Evolutionary conservation across 345 rosid genomes (phyloP).

Genomic region (Linum trigynum): DNA sequence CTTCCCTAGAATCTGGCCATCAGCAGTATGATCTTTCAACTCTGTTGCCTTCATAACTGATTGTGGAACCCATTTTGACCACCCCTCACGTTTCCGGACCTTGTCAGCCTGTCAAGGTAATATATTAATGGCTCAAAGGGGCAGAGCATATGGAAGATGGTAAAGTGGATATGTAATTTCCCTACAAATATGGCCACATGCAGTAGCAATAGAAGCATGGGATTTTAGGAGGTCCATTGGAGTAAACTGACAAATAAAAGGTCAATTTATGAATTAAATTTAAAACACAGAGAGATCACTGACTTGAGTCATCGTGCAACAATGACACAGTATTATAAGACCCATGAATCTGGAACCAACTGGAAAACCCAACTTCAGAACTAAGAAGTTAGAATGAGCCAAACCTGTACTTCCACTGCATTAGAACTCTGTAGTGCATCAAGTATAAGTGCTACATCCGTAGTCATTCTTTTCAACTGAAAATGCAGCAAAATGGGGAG

Average conservation of each 20-base stretch:
- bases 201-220: not conserved
- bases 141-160: not conserved
- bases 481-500: constrained; percentile 12
- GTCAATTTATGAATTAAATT: not conserved
- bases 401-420: constrained; percentile 72
- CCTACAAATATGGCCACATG: not conserved
- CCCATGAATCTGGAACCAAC: not conserved
- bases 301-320: not conserved
- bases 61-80: constrained; percentile 69
- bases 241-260: not conserved
- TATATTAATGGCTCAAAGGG: not conserved
- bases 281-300: not conserved
- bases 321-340: not conserved
- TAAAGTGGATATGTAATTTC: not conserved
- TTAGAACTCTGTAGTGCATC: constrained; percentile 63
- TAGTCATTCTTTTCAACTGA: constrained; percentile 83
- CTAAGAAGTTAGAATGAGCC: constrained; percentile 15
- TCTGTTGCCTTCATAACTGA: constrained; percentile 14
- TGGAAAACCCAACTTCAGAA: not conserved
- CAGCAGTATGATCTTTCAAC: constrained; percentile 28
- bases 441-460: constrained; percentile 59
- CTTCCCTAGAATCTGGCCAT: constrained; percentile 15
- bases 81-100: constrained; percentile 60
- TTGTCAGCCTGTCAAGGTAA: constrained; percentile 51
- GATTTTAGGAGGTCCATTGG: not conserved